Evolutionary conservation across 495 filamentous ascomycete genomes (phyloP).

Genomic region (Astrocystis sublimbata): DNA sequence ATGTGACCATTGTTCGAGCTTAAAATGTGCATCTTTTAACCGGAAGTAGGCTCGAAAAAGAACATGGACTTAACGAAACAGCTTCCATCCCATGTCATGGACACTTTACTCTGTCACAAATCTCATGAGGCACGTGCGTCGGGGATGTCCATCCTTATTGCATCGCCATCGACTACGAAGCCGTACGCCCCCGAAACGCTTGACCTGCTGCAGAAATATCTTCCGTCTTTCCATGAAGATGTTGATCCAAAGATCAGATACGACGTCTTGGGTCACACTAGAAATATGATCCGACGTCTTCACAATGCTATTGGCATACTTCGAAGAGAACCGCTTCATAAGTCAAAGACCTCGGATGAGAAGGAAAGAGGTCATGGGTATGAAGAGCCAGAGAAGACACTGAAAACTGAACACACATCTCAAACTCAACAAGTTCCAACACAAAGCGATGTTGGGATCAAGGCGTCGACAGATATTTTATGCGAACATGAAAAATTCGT

Average conservation of each 20-base stretch:
- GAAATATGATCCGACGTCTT: constrained; percentile 67
- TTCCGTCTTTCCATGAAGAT: constrained; percentile 73
- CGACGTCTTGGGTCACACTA: constrained; percentile 67
- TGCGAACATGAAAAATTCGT: constrained; percentile 61
- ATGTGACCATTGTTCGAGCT: constrained; percentile 30
- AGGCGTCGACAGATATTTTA: constrained; percentile 17
- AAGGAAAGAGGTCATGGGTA: not conserved
- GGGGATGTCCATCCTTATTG: constrained; percentile 72
- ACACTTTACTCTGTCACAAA: constrained; percentile 61
- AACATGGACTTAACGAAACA: constrained; percentile 10
- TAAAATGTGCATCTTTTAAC: not conserved
- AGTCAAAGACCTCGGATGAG: constrained; percentile 23
- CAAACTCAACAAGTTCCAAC: constrained; percentile 1
- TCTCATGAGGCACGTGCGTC: constrained; percentile 66
- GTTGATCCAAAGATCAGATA: constrained; percentile 81
- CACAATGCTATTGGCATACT: constrained; percentile 45
- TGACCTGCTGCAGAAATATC: constrained; percentile 56
- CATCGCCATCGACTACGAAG: constrained; percentile 66
- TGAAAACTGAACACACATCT: constrained; percentile 21
- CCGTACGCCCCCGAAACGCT: constrained; percentile 64
- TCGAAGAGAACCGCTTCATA: constrained; percentile 20
- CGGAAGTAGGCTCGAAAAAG: constrained; percentile 17
- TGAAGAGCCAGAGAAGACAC: not conserved
- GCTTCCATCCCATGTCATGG: constrained; percentile 35
- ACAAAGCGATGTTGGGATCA: not conserved